Percentiles rank a stretch among this genome's conserved stretches.
Evolutionary conservation across 257 asterid genomes (phyloP).

Genomic region (Thymus mandschuricus): DNA sequence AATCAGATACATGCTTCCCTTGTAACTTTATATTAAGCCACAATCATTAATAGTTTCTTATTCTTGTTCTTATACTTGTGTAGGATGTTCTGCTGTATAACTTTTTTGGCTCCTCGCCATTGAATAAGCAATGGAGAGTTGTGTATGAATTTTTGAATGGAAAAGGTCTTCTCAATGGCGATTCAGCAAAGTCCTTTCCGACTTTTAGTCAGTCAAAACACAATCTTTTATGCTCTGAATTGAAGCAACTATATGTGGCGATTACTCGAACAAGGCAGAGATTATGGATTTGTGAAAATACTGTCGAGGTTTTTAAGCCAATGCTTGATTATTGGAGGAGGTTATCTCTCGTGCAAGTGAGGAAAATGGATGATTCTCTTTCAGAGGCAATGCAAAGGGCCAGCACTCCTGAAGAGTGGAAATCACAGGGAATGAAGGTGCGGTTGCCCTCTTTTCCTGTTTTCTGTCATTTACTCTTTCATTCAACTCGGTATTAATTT

Average conservation of each 20-base stretch:
- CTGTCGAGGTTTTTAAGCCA: constrained; percentile 50
- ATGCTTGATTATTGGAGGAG: constrained; percentile 67
- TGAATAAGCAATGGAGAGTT: constrained; percentile 64
- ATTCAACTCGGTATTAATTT: neutral
- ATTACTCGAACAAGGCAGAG: constrained; percentile 68
- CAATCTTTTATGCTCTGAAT: constrained; percentile 61
- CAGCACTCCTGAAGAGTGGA: constrained; percentile 71
- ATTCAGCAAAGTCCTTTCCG: constrained; percentile 39
- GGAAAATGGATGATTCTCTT: no score
- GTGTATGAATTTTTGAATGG: constrained; percentile 53
- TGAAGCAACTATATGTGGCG: constrained; percentile 64
- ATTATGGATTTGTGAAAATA: constrained; percentile 66
- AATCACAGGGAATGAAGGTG: constrained; percentile 66
- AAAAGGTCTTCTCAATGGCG: constrained; percentile 37
- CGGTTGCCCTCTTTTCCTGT: neutral
- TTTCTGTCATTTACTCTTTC: neutral
- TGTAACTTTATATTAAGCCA: neutral
- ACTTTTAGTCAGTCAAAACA: constrained; percentile 53
- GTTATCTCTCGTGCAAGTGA: constrained; percentile 50
- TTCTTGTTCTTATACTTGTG: neutral
- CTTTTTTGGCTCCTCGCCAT: constrained; percentile 66
- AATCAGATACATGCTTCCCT: no score
- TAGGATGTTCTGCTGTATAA: constrained; percentile 71
- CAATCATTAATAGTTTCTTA: no score
- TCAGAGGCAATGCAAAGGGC: constrained; percentile 57